These are phyloP conservation scores for Colletotrichum incanum DNA, from an alignment of 2,329 filamentous ascomycete species.

Conservation along the genomic window DNA sequence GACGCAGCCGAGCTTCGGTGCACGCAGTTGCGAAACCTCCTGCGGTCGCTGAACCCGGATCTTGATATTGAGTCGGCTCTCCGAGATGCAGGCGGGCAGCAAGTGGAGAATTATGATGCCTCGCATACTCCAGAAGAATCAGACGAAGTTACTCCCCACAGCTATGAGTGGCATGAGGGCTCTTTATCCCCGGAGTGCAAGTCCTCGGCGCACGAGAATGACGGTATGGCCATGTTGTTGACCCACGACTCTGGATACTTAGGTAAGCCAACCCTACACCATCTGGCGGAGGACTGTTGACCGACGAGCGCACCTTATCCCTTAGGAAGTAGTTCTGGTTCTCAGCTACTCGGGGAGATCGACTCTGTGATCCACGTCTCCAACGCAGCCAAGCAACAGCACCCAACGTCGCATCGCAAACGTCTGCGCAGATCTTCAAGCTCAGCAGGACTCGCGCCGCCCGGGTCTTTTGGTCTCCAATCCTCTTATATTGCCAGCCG, in stretches of 20 bases:
- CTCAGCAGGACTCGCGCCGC: constrained; percentile 1
- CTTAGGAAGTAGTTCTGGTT: constrained; percentile 49
- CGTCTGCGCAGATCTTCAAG: constrained; percentile 18
- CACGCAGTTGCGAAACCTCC: constrained; percentile 48
- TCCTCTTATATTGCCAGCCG: constrained; percentile 40
- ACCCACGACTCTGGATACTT: constrained; percentile 48
- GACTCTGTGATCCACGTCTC: constrained; percentile 30
- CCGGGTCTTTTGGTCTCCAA: constrained; percentile 32
- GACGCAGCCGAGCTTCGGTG: constrained; percentile 51
- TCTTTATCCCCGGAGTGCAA: constrained; percentile 32
- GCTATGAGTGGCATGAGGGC: constrained; percentile 47
- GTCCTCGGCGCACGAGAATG: constrained; percentile 38
- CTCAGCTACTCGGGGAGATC: constrained; percentile 47
- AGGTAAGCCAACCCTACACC: constrained; percentile 32
- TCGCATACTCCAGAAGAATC: constrained; percentile 1
- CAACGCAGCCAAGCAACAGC: not conserved
- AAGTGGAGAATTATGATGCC: constrained; percentile 13
- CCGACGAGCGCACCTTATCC: not conserved
- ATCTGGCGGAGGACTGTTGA: not conserved
- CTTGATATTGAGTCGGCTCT: constrained; percentile 48
- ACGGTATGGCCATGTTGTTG: constrained; percentile 48
- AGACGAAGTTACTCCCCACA: constrained; percentile 30
- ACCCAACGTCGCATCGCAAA: constrained; percentile 9
- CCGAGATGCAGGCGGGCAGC: not conserved
- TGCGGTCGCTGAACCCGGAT: constrained; percentile 49